A percentile compares a stretch with the other conserved stretches of the same genome.
phyloP scores from a whole-genome alignment of 2,329 filamentous ascomycete genomes.

The Fonsecaea multimorphosa region DNA sequence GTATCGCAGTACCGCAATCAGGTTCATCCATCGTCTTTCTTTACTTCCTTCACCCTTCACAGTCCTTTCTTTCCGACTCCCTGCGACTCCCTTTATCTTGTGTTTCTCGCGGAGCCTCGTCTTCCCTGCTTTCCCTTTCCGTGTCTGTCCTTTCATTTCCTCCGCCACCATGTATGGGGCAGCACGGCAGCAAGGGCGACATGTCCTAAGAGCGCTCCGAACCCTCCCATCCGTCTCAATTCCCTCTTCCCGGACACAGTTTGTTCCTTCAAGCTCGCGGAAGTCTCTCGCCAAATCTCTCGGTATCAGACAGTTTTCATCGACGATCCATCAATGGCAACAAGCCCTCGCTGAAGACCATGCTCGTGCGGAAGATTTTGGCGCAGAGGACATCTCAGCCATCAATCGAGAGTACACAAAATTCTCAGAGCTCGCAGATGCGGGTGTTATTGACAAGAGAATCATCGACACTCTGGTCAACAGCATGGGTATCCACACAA shows the following conservation, averaged over 20 bases:
- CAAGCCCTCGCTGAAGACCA: constrained; percentile 27
- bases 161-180: constrained; percentile 41
- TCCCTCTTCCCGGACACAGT: constrained; percentile 20
- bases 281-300: constrained; percentile 7
- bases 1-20: neutral
- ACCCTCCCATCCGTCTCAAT: constrained; percentile 35
- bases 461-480: constrained; percentile 72
- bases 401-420: constrained; percentile 42
- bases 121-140: neutral
- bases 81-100: neutral
- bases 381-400: constrained; percentile 32
- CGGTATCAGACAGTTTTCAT: constrained; percentile 27
- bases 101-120: neutral
- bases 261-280: constrained; percentile 15
- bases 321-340: constrained; percentile 32
- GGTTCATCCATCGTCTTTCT: constrained; percentile 1
- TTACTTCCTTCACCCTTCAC: neutral
- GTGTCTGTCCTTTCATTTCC: neutral
- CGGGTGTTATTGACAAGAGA: constrained; percentile 62
- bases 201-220: constrained; percentile 29
- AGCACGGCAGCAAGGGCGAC: constrained; percentile 32
- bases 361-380: constrained; percentile 40
- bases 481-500: constrained; percentile 76
- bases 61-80: neutral
- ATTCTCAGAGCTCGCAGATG: constrained; percentile 48